Evolutionary conservation across 768 basidiomycete species (phyloP).

Genomic region (Hericium alpestre): DNA sequence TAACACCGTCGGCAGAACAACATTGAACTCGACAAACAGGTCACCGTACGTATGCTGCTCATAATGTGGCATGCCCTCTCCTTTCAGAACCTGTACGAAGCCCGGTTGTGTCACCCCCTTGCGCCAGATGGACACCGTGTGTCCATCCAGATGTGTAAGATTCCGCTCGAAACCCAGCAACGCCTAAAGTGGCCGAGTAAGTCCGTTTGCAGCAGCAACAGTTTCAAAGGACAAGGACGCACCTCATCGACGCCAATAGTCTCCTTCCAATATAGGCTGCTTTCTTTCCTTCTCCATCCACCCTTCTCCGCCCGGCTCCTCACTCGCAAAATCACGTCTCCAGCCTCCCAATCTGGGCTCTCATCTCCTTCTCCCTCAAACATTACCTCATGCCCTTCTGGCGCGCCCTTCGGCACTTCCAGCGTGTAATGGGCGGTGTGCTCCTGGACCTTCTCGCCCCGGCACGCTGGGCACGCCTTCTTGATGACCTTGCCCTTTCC

Average conservation of each 20-base stretch:
- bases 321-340: conserved; percentile 83
- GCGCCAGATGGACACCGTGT: conserved; percentile 57
- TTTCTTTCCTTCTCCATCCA: conserved; percentile 83
- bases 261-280: conserved; percentile 85
- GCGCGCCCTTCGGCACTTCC: conserved; percentile 78
- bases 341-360: conserved; percentile 90
- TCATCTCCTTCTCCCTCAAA: conserved; percentile 98
- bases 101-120: conserved; percentile 88
- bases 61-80: conserved; percentile 82
- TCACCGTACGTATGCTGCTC: conserved; percentile 54
- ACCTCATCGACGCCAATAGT: conserved; percentile 89
- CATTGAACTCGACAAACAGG: conserved; percentile 87
- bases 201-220: neutral
- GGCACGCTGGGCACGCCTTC: conserved; percentile 72
- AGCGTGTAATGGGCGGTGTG: conserved; percentile 75
- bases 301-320: conserved; percentile 69
- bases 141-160: conserved; percentile 86
- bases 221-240: neutral
- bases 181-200: conserved; percentile 40
- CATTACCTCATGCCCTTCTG: conserved; percentile 86
- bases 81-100: conserved; percentile 74
- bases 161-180: conserved; percentile 93
- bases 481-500: conserved; percentile 77
- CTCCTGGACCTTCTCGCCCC: conserved; percentile 72
- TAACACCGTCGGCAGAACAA: conserved; percentile 74